These are phyloP conservation scores for Candida morakotiae DNA, from an alignment of 805 yeast species.

Conservation along the genomic window DNA sequence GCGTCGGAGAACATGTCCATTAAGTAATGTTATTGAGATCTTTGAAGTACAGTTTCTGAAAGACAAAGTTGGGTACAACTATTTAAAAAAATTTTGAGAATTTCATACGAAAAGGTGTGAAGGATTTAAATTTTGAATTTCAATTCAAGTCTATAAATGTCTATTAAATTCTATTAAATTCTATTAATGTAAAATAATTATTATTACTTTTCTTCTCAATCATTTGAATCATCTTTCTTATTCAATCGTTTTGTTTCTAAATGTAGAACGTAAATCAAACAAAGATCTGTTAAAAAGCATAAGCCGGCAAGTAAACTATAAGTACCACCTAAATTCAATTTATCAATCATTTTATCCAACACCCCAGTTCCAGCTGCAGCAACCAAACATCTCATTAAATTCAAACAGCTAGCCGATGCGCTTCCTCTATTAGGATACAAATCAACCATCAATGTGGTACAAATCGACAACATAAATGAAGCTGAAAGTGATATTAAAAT, in stretches of 20 bases:
- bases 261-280: slow-evolving; percentile 9
- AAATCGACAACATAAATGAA: slow-evolving; percentile 52
- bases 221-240: background rate
- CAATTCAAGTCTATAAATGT: too few species aligned
- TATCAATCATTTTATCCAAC: slow-evolving; percentile 52
- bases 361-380: slow-evolving; percentile 72
- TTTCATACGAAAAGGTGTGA: too few species aligned
- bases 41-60: too few species aligned
- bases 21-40: too few species aligned
- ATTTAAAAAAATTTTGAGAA: too few species aligned
- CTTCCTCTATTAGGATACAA: slow-evolving; percentile 67
- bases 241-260: slow-evolving; percentile 1
- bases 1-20: too few species aligned
- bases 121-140: too few species aligned
- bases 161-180: too few species aligned
- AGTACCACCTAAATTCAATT: slow-evolving; percentile 69
- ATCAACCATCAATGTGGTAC: slow-evolving; percentile 72
- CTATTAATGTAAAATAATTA: too few species aligned
- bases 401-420: slow-evolving; percentile 69
- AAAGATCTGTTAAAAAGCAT: slow-evolving; percentile 9
- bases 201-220: too few species aligned
- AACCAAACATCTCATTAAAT: slow-evolving; percentile 66
- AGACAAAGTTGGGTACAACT: too few species aligned
- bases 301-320: slow-evolving; percentile 67
- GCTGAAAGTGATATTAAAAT: slow-evolving; percentile 57